phyloP scores from a whole-genome alignment of 768 basidiomycete species.

The Dictyophora rubrovolvata region DNA sequence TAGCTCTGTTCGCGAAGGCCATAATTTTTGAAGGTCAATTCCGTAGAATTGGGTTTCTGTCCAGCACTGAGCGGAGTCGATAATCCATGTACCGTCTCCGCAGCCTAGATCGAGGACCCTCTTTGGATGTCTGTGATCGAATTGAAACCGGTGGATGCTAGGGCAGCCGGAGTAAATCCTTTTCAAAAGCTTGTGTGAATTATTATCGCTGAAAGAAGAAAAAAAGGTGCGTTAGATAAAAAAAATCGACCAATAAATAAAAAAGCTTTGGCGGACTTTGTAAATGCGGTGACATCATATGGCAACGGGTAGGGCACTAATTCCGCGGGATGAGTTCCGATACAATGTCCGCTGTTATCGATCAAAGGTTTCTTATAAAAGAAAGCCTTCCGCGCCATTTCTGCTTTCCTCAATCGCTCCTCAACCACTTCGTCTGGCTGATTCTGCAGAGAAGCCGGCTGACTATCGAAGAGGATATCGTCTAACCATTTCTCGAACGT shows the following conservation, averaged over 20 bases:
- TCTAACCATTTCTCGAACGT: no score
- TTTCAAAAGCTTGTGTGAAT: slow-evolving; percentile 38
- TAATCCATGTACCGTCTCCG: slow-evolving; percentile 60
- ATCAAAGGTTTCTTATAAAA: no score
- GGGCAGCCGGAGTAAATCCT: slow-evolving; percentile 48
- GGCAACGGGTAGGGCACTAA: slow-evolving; percentile 1
- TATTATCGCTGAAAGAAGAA: slow-evolving; percentile 42
- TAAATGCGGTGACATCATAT: neutral
- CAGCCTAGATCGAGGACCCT: slow-evolving; percentile 68
- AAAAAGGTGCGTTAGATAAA: no score
- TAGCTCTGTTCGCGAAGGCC: slow-evolving; percentile 15
- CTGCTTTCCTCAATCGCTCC: no score
- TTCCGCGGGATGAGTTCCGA: neutral
- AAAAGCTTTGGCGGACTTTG: neutral
- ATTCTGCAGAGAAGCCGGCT: no score
- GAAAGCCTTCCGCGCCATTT: no score
- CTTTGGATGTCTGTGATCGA: slow-evolving; percentile 35
- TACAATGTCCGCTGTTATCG: neutral
- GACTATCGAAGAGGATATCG: no score
- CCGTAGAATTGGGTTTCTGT: slow-evolving; percentile 49
- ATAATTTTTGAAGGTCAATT: slow-evolving; percentile 47
- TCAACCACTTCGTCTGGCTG: no score
- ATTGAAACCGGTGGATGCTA: slow-evolving; percentile 41
- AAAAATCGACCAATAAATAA: neutral
- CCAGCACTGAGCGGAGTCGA: slow-evolving; percentile 56